Conservation (phyloP, 1,139 yeast genomes). For the Saccharomyces uvarum region DNA sequence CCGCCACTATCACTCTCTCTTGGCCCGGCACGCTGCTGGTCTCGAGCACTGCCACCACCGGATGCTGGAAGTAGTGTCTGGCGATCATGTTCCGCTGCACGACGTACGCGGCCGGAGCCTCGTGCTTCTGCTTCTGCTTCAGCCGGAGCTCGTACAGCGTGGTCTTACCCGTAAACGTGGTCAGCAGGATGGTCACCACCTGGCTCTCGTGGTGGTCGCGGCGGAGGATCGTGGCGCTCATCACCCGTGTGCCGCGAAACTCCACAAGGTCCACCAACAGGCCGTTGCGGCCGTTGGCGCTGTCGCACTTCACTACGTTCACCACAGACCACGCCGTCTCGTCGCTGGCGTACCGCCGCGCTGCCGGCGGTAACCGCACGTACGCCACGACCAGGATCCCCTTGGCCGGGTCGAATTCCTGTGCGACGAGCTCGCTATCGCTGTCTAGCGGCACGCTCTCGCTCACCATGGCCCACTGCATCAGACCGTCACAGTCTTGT, state of each 20-base stretch:
- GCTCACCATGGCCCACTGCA: background rate
- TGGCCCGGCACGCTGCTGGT: background rate
- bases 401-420: background rate
- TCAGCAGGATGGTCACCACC: constrained; percentile 1
- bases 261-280: background rate
- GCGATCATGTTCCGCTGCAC: constrained; percentile 19
- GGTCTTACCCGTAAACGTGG: constrained; percentile 21
- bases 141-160: constrained; percentile 20
- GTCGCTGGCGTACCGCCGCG: background rate
- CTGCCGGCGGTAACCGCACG: background rate
- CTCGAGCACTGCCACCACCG: background rate
- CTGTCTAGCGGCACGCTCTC: background rate
- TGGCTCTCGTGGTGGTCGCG: background rate
- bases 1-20: background rate
- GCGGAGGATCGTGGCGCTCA: background rate
- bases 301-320: background rate
- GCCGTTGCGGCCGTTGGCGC: background rate
- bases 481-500: background rate
- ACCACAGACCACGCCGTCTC: background rate
- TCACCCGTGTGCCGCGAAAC: background rate
- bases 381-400: background rate
- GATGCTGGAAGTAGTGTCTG: constrained; percentile 17
- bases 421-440: background rate
- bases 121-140: background rate
- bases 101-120: background rate